Evolutionary conservation across 1,284 basidiomycete genomes (phyloP).

Genomic region (Porogramme epimiltina): DNA sequence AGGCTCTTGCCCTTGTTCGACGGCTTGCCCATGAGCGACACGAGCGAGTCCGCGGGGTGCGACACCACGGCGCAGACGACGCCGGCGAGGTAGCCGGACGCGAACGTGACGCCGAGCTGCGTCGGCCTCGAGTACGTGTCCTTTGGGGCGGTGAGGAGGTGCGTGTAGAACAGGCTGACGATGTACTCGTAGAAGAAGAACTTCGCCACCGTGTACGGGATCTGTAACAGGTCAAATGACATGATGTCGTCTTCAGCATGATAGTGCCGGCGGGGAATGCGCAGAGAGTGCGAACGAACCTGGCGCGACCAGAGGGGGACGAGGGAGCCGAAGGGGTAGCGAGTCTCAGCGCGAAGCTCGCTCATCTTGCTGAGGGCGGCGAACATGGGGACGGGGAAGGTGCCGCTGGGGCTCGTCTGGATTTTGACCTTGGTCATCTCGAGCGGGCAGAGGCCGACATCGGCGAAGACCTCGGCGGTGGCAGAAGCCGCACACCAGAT

Average conservation of each 20-base stretch:
- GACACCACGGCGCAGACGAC: constrained; percentile 82
- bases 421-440: constrained; percentile 89
- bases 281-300: constrained; percentile 50
- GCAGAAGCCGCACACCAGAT: constrained; percentile 96
- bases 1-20: constrained; percentile 76
- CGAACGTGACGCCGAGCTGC: constrained; percentile 80
- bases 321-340: constrained; percentile 81
- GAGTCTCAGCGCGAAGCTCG: constrained; percentile 62
- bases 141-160: constrained; percentile 75
- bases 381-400: constrained; percentile 74
- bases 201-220: constrained; percentile 88
- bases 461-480: constrained; percentile 94
- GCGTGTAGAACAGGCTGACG: constrained; percentile 74
- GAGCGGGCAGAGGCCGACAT: constrained; percentile 82
- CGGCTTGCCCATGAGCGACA: constrained; percentile 78
- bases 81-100: constrained; percentile 82
- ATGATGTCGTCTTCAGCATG: not conserved
- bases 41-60: constrained; percentile 79
- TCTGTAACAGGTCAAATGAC: constrained; percentile 44
- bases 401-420: constrained; percentile 71
- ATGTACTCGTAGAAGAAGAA: constrained; percentile 87
- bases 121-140: constrained; percentile 69
- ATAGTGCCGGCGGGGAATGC: not conserved
- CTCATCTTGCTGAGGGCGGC: constrained; percentile 72
- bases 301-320: constrained; percentile 85